Percentiles rank a stretch among this genome's conserved stretches.
Conservation (phyloP, 371 early-diverging fungal species). For the Nematocida sp. region DNA sequence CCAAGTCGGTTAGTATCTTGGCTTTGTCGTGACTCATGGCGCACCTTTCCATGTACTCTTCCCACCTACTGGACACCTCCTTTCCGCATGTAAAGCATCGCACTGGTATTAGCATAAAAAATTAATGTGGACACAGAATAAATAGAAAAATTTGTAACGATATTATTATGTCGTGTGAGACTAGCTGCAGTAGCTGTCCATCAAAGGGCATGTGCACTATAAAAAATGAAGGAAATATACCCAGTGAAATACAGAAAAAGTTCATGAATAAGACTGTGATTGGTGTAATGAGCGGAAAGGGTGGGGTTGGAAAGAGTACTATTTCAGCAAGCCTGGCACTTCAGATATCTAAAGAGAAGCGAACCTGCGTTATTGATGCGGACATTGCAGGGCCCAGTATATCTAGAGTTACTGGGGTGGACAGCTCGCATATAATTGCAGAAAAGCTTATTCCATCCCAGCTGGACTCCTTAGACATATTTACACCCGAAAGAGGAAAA, state of each 20-base stretch:
- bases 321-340: constrained; percentile 70
- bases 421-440: constrained; percentile 33
- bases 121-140: constrained; percentile 1
- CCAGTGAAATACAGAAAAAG: not conserved
- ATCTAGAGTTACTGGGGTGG: constrained; percentile 61
- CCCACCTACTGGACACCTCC: constrained; percentile 95
- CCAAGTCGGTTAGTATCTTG: constrained; percentile 80
- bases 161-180: not conserved
- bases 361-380: constrained; percentile 64
- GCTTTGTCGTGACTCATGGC: constrained; percentile 76
- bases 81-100: constrained; percentile 94
- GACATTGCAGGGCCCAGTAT: constrained; percentile 70
- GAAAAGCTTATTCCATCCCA: constrained; percentile 18
- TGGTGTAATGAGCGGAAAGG: constrained; percentile 84
- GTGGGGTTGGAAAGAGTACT: constrained; percentile 92
- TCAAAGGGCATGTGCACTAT: constrained; percentile 5
- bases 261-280: constrained; percentile 75
- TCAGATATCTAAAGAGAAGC: not conserved
- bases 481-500: constrained; percentile 58
- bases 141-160: constrained; percentile 24
- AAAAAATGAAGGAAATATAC: not conserved
- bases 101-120: constrained; percentile 84
- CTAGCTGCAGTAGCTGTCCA: constrained; percentile 35
- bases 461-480: constrained; percentile 30
- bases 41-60: constrained; percentile 79